These are phyloP conservation scores for Cyberlindnera samutprakarnensis DNA, from an alignment of 805 yeast species.

Conservation along the genomic window DNA sequence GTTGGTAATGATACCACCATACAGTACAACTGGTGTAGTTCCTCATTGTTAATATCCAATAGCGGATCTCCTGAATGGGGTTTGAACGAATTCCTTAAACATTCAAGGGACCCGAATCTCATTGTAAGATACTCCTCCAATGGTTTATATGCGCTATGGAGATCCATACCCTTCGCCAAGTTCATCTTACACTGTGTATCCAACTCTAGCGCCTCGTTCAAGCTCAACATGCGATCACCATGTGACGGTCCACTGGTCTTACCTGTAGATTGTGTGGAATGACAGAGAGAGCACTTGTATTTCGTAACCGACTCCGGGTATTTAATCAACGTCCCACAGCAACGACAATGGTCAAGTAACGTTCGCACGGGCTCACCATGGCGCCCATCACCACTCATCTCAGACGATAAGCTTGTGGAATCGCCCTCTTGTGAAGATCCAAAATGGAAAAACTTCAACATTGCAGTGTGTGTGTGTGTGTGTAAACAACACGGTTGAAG, in stretches of 20 bases:
- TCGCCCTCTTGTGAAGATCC: neutral
- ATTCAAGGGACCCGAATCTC: conserved; percentile 39
- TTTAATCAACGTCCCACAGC: conserved; percentile 39
- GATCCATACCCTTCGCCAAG: conserved; percentile 1
- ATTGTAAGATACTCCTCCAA: conserved; percentile 39
- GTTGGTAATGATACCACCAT: conserved; percentile 47
- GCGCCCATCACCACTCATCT: too few species aligned
- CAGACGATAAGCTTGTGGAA: neutral
- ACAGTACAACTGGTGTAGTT: conserved; percentile 39
- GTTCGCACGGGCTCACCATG: conserved; percentile 1
- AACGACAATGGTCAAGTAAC: too few species aligned
- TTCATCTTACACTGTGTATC: neutral
- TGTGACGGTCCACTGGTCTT: too few species aligned
- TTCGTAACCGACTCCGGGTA: conserved; percentile 28
- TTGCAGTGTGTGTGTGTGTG: too few species aligned
- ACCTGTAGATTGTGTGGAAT: too few species aligned
- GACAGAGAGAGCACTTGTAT: conserved; percentile 58
- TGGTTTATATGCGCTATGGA: conserved; percentile 35
- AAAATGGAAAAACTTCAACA: neutral
- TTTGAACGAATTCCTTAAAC: conserved; percentile 49
- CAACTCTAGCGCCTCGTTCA: too few species aligned
- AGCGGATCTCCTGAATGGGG: too few species aligned
- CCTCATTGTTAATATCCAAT: conserved; percentile 36
- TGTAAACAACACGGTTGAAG: too few species aligned
- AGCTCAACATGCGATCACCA: too few species aligned